These are phyloP conservation scores for Lycium barbarum DNA, from an alignment of 257 asterid genomes.

Conservation along the genomic window DNA sequence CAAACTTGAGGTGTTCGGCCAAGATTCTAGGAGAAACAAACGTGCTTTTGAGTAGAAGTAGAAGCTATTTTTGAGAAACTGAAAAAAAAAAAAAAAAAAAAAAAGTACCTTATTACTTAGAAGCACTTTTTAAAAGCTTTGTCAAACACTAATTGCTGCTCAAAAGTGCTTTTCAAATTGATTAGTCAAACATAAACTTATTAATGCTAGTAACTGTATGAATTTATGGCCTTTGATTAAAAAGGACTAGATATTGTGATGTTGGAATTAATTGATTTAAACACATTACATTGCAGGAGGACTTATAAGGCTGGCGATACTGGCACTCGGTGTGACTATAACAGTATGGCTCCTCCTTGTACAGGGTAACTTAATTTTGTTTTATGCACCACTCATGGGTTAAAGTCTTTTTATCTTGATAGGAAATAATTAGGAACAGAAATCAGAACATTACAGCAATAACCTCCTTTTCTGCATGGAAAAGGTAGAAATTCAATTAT, in stretches of 20 bases:
- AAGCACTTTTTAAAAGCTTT: too few species aligned
- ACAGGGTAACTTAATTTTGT: conserved; percentile 64
- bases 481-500: background rate
- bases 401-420: background rate
- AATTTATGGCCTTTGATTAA: background rate
- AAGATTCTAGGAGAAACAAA: too few species aligned
- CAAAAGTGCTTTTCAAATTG: too few species aligned
- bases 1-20: too few species aligned
- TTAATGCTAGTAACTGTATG: background rate
- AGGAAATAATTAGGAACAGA: background rate
- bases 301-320: conserved; percentile 61
- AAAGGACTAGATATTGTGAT: background rate
- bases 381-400: background rate
- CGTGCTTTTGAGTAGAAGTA: too few species aligned
- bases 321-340: conserved; percentile 61
- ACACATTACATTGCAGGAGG: conserved; percentile 55
- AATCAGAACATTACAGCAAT: background rate
- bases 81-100: too few species aligned
- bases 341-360: conserved; percentile 82
- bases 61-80: too few species aligned
- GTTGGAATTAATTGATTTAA: background rate
- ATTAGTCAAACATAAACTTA: background rate
- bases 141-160: too few species aligned
- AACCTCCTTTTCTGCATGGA: background rate
- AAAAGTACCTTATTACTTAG: too few species aligned